Evolutionary conservation across 139 green algal species (phyloP).

Genomic region (Haematococcus sp.): DNA sequence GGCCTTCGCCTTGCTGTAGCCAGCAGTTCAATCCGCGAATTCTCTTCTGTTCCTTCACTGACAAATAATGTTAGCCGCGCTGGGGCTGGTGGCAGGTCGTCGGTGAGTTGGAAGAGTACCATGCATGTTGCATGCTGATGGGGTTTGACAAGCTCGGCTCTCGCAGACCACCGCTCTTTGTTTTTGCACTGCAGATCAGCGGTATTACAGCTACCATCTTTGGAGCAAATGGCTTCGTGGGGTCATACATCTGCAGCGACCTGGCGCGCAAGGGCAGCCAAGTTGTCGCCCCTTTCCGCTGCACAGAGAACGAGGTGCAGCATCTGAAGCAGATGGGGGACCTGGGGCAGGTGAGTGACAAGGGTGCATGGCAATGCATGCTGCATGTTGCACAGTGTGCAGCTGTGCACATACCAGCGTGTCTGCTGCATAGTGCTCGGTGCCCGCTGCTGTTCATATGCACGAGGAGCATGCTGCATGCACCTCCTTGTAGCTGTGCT

Average conservation of each 20-base stretch:
- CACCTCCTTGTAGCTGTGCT: background rate
- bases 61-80: conserved; percentile 12
- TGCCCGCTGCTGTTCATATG: no score
- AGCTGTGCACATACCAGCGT: background rate
- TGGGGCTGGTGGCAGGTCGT: conserved; percentile 64
- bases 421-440: background rate
- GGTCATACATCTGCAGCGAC: conserved; percentile 87
- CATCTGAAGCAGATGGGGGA: conserved; percentile 96
- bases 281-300: conserved; percentile 86
- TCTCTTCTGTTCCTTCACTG: background rate
- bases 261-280: conserved; percentile 74
- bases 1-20: background rate
- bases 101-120: conserved; percentile 42
- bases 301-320: conserved; percentile 77
- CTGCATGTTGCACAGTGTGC: background rate
- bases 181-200: conserved; percentile 46
- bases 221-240: conserved; percentile 91
- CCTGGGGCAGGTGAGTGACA: conserved; percentile 71
- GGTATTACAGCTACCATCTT: conserved; percentile 93
- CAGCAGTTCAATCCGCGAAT: no score
- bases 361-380: background rate
- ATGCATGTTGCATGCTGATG: background rate
- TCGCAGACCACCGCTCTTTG: no score
- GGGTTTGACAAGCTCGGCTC: background rate
- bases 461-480: background rate